Evolutionary conservation across 768 basidiomycete genomes (phyloP), one percentile per base, ranked within the genome.

Genomic region (Psilocybe tampanensis): DNA sequence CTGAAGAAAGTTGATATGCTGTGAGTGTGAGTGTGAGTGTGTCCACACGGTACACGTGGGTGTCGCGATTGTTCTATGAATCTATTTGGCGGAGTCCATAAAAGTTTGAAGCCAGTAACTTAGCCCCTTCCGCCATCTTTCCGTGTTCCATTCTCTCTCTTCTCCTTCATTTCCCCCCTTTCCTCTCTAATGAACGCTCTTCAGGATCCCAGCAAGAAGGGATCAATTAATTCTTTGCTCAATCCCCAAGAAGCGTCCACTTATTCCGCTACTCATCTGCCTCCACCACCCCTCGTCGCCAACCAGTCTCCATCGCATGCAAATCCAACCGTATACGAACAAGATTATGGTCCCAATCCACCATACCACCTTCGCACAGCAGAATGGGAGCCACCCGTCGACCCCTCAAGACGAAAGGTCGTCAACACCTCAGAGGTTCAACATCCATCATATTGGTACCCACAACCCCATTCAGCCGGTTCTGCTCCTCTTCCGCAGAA

Each of bases 361-460:
- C 68, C 78, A 21, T 88, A 78, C 63, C 77, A 82, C 64, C 80
- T 88, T n/a, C 79, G 84, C 39, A 82, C 85, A 11, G 87, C 87
- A 5, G 84, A 71, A 64, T 88, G 87, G 86, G 69, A 66, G 19
- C 60, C 60, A 1, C 24, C 66, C 61, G 51, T 72, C 61, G 45
- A 70, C 62, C 49, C 75, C 72, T 59, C 70, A 66, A 68, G 72
- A 68, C 61, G 75, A 68, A 70, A 74, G 45, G 64, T 67, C 48
- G 70, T 72, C 33, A 72, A 72, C 56, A 72, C 69, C 58, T 66
- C 63, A 57, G 60, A 72, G 9, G 24, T 52, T 22, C 52, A 58
- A 43, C 60, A 58, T 36, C 62, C 64, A 61, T 34, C 39, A 53
- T 24, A 61, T 32, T 34, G 48, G n/a, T 59, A 60, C 9, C 56